Evolutionary conservation across 768 basidiomycete species (phyloP).

Genomic region (Mycena filopes): DNA sequence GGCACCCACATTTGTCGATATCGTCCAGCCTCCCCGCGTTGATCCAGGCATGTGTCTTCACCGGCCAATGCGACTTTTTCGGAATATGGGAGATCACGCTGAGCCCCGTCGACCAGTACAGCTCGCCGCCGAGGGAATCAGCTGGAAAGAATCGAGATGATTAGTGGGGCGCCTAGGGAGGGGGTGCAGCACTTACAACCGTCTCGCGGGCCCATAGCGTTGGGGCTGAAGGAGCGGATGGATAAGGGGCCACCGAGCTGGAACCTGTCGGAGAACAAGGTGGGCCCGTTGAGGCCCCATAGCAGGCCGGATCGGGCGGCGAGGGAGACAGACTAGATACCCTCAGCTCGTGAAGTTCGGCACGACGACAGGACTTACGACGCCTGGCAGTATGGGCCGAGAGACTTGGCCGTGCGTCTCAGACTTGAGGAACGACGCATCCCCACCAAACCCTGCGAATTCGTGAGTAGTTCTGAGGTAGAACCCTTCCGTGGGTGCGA

Average conservation of each 20-base stretch:
- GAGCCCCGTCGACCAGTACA: constrained; percentile 82
- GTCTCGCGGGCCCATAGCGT: constrained; percentile 83
- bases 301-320: constrained; percentile 79
- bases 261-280: constrained; percentile 85
- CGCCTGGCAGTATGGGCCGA: constrained; percentile 63
- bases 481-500: constrained; percentile 70
- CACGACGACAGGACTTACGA: constrained; percentile 55
- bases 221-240: constrained; percentile 79
- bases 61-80: constrained; percentile 80
- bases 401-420: constrained; percentile 76
- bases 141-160: constrained; percentile 55
- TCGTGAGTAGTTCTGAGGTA: constrained; percentile 74
- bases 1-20: constrained; percentile 63
- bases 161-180: background rate
- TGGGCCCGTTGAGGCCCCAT: constrained; percentile 62
- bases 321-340: constrained; percentile 69
- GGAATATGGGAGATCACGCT: constrained; percentile 83
- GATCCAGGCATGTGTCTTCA: constrained; percentile 82
- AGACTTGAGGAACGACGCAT: constrained; percentile 79
- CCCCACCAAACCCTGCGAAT: constrained; percentile 85
- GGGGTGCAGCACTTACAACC: constrained; percentile 61
- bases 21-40: constrained; percentile 83
- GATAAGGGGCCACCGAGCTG: constrained; percentile 93
- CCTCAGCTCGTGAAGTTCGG: constrained; percentile 5
- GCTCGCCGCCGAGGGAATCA: constrained; percentile 87